phyloP scores from a whole-genome alignment of 306 rosid species.

The Ammopiptanthus mongolicus region DNA sequence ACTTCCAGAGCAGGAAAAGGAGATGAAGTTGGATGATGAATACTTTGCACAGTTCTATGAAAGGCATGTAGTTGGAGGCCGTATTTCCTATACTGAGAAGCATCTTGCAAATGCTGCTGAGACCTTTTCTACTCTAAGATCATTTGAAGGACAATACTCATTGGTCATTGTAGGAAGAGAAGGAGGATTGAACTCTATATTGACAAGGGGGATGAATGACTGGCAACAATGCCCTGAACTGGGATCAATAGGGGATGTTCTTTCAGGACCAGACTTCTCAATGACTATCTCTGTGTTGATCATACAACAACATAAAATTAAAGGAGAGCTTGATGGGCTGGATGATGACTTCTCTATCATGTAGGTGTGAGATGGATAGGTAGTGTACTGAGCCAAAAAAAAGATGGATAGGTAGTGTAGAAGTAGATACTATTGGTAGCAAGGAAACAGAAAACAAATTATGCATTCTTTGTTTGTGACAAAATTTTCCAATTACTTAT shows the following conservation, averaged over 20 bases:
- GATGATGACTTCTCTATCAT: constrained; percentile 75
- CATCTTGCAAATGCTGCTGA: constrained; percentile 68
- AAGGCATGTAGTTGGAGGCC: constrained; percentile 44
- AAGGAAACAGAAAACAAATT: constrained; percentile 1
- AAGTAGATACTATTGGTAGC: constrained; percentile 27
- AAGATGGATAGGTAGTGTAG: constrained; percentile 21
- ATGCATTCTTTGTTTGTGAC: too few species aligned
- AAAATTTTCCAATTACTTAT: too few species aligned
- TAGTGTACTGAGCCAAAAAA: background rate
- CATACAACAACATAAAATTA: constrained; percentile 70
- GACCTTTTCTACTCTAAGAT: constrained; percentile 54
- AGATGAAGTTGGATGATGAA: constrained; percentile 55
- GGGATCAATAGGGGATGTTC: constrained; percentile 83
- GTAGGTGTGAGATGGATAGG: constrained; percentile 19
- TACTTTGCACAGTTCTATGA: constrained; percentile 69
- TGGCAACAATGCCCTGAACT: constrained; percentile 88
- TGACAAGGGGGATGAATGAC: constrained; percentile 77
- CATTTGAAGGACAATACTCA: constrained; percentile 64
- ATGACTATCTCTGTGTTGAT: constrained; percentile 51
- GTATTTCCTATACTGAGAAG: constrained; percentile 58
- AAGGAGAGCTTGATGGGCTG: constrained; percentile 74
- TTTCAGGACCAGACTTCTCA: constrained; percentile 74
- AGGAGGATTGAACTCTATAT: constrained; percentile 55
- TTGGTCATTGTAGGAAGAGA: constrained; percentile 77
- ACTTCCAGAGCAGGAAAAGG: constrained; percentile 51